Percentiles rank a stretch among this genome's conserved stretches.
Conservation (phyloP, 2,329 filamentous ascomycete species). For the Fusarium sp. region DNA sequence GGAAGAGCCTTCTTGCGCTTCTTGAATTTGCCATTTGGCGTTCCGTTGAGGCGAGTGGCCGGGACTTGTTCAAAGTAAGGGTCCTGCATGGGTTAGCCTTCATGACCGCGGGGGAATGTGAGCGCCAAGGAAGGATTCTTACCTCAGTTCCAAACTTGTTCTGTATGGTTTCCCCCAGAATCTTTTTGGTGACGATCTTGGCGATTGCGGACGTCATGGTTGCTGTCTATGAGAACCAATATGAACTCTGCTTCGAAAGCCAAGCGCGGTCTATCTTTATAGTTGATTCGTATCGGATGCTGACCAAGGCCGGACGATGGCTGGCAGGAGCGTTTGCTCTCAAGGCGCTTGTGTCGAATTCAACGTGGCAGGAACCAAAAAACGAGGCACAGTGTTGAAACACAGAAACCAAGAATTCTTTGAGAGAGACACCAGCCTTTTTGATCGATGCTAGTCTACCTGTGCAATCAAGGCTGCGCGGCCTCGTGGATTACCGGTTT, state of each 20-base stretch:
- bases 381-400: conserved; percentile 10
- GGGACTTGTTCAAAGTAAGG: conserved; percentile 89
- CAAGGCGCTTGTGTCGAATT: conserved; percentile 34
- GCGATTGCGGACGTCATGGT: conserved; percentile 65
- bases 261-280: conserved; percentile 4
- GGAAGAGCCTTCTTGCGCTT: conserved; percentile 89
- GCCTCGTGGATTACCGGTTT: conserved; percentile 36
- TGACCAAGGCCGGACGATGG: conserved; percentile 5
- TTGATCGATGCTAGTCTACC: background rate
- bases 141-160: conserved; percentile 71
- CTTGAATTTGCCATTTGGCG: conserved; percentile 77
- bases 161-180: conserved; percentile 66
- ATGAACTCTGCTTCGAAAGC: background rate
- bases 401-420: background rate
- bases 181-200: conserved; percentile 67
- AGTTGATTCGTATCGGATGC: background rate
- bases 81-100: conserved; percentile 68
- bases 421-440: conserved; percentile 10
- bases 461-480: conserved; percentile 12
- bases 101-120: background rate
- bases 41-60: conserved; percentile 75
- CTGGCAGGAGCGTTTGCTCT: conserved; percentile 37
- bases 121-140: conserved; percentile 29
- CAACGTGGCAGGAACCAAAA: conserved; percentile 19
- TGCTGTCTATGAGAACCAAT: background rate